These are phyloP conservation scores for Acorus calamus DNA, from an alignment of 106 monocot species.

Conservation along the genomic window DNA sequence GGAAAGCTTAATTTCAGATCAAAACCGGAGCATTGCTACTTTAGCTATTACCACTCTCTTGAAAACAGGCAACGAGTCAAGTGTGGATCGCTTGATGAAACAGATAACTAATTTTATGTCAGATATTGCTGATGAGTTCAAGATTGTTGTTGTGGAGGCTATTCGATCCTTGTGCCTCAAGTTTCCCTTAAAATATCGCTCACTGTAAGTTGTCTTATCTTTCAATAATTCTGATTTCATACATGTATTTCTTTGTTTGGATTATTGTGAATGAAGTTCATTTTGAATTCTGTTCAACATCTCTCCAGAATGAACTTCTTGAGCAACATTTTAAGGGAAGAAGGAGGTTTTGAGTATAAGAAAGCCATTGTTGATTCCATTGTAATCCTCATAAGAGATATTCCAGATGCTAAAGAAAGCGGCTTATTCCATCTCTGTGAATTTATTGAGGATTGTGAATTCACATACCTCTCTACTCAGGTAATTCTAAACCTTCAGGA, in stretches of 20 bases:
- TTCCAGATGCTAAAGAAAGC: conserved; percentile 97
- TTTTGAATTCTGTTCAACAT: not conserved
- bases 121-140: conserved; percentile 99
- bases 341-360: conserved; percentile 98
- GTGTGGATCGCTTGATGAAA: conserved; percentile 97
- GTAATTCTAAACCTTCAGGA: conserved; percentile 18
- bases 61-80: conserved; percentile 98
- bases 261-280: not conserved
- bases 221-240: not conserved
- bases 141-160: conserved; percentile 98
- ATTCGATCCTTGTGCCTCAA: conserved; percentile 94
- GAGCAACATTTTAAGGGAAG: conserved; percentile 96
- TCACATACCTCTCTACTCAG: conserved; percentile 97
- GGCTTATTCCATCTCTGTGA: conserved; percentile 97
- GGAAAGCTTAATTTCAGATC: conserved; percentile 99
- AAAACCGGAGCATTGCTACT: conserved; percentile 98
- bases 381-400: conserved; percentile 90
- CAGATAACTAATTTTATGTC: conserved; percentile 99
- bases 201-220: conserved; percentile 44
- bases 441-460: conserved; percentile 99
- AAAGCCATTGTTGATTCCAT: conserved; percentile 99
- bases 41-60: conserved; percentile 96
- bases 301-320: conserved; percentile 95
- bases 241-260: not conserved
- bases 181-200: conserved; percentile 95